Base-by-base conservation (phyloP, 2,329 filamentous ascomycete species). In the Sporothrix brunneoviolacea region DNA sequence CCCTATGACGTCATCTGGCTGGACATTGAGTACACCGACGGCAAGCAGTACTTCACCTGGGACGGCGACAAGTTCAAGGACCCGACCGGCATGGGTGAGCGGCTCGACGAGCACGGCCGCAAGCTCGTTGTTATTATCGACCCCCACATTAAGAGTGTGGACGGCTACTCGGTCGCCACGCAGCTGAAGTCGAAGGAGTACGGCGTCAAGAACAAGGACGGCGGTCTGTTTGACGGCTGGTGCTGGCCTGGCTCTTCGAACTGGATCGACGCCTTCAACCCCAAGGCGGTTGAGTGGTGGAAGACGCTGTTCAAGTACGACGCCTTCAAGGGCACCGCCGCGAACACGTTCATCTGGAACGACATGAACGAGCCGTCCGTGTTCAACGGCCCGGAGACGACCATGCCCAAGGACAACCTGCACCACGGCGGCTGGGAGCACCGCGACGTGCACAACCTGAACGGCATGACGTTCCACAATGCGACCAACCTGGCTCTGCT, bases 291-390 rank as follows among this genome's bases (percentile, higher is more conserved):
- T 48, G 81, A 86, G 55, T 98, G 93, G 93, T 98, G 93, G 91
- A 86, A 82, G 59, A 71, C 76, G 3, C 77, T 97, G 10, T 97
- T 95, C 77, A 84, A 86, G 61, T 97, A 94, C 58, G 83, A 88
- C 64, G 79, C 72, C 36, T 98, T 96, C 76, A 88, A 88, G 67
- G 91, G 90, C 42, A 89, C 89, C 1, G 77, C 84, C 60, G 76
- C 84, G 57, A 98, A 97, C 66, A 84, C 88, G 0, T 96, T 89
- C 68, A 82, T 98, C 61, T 98, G 93, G 93, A 98, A 98, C 66
- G 93, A 98, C 66, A 98, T 98, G 93, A 97, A 96, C 64, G 93
- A 98, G 71, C 93, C 93, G 0, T 97, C 93, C 0, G 93, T 98
- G 2, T 98, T 98, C 74, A 97, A 97, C 65, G 93, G 93, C 0